These are phyloP conservation scores for Populus hybrid DNA, from an alignment of 441 rosid genomes.

Conservation along the genomic window DNA sequence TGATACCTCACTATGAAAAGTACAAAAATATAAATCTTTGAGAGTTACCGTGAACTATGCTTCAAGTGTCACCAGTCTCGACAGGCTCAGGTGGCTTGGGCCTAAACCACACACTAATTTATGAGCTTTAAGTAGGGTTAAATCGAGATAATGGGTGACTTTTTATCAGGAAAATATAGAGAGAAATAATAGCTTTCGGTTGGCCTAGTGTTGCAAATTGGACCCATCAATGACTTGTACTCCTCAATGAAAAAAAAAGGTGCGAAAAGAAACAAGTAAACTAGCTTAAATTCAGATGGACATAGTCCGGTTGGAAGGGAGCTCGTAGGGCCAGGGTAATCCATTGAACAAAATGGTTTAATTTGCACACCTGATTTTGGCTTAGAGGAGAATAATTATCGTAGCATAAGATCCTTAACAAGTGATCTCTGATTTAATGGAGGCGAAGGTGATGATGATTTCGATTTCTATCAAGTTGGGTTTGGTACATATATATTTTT, in stretches of 20 bases:
- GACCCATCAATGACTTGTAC: slow-evolving; percentile 13
- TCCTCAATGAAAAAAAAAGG: background rate
- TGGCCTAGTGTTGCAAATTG: background rate
- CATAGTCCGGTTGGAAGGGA: slow-evolving; percentile 44
- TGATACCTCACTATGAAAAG: slow-evolving; percentile 15
- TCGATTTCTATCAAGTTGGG: background rate
- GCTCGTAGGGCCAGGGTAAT: slow-evolving; percentile 39
- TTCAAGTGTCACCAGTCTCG: slow-evolving; percentile 1
- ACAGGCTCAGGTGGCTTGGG: background rate
- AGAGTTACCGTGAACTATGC: slow-evolving; percentile 11
- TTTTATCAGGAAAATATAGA: slow-evolving; percentile 6
- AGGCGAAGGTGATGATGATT: background rate
- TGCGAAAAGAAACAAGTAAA: background rate
- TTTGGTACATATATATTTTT: background rate
- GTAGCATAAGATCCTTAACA: background rate
- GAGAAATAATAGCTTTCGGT: background rate
- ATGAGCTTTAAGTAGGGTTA: background rate
- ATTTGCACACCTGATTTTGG: background rate
- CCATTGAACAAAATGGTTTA: slow-evolving; percentile 7
- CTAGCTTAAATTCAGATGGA: slow-evolving; percentile 16
- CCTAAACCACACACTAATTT: background rate
- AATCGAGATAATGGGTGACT: background rate
- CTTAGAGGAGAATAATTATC: background rate
- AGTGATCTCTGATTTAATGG: background rate
- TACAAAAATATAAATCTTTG: background rate